A percentile compares a stretch with the other conserved stretches of the same genome.
Evolutionary conservation across 768 basidiomycete species (phyloP).

Genomic region (Daedaleopsis nitida): DNA sequence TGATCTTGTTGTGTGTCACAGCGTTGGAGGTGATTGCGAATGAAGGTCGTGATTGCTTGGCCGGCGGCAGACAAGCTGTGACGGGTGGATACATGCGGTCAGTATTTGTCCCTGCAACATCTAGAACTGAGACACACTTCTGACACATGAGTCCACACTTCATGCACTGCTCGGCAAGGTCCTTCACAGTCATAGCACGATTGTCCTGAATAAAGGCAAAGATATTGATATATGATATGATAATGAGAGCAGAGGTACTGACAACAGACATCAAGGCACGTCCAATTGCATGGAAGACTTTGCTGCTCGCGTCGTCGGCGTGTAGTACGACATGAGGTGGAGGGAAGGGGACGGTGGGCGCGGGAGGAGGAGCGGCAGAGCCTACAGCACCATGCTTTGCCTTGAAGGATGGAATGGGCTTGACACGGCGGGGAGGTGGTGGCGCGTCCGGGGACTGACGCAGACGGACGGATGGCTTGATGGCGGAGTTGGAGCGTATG

Average conservation of each 20-base stretch:
- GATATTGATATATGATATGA: slow-evolving; percentile 22
- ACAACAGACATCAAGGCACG: slow-evolving; percentile 76
- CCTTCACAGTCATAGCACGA: slow-evolving; percentile 85
- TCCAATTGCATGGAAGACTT: slow-evolving; percentile 73
- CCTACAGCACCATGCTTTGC: slow-evolving; percentile 12
- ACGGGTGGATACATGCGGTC: slow-evolving; percentile 6
- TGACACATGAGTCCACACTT: slow-evolving; percentile 69
- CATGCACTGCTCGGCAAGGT: slow-evolving; percentile 73
- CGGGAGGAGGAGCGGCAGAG: slow-evolving; percentile 17
- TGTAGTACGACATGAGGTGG: slow-evolving; percentile 68
- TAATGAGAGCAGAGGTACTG: slow-evolving; percentile 32
- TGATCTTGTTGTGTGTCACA: slow-evolving; percentile 73
- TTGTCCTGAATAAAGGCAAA: slow-evolving; percentile 53
- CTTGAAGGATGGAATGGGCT: slow-evolving; percentile 32
- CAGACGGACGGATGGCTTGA: slow-evolving; percentile 55
- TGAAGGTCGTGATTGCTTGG: slow-evolving; percentile 83
- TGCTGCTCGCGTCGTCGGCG: slow-evolving; percentile 70
- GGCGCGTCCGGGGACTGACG: slow-evolving; percentile 44
- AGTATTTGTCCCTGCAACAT: slow-evolving; percentile 12
- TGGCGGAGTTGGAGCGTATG: slow-evolving; percentile 51
- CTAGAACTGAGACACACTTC: slow-evolving; percentile 53
- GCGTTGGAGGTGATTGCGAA: slow-evolving; percentile 70
- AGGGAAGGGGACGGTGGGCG: slow-evolving; percentile 48
- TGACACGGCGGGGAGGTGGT: slow-evolving; percentile 34
- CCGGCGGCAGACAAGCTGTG: slow-evolving; percentile 73